Percentiles rank a stretch among this genome's conserved stretches.
phyloP scores from a whole-genome alignment of 2,329 filamentous ascomycete genomes.

The Fusarium dlaminii region DNA sequence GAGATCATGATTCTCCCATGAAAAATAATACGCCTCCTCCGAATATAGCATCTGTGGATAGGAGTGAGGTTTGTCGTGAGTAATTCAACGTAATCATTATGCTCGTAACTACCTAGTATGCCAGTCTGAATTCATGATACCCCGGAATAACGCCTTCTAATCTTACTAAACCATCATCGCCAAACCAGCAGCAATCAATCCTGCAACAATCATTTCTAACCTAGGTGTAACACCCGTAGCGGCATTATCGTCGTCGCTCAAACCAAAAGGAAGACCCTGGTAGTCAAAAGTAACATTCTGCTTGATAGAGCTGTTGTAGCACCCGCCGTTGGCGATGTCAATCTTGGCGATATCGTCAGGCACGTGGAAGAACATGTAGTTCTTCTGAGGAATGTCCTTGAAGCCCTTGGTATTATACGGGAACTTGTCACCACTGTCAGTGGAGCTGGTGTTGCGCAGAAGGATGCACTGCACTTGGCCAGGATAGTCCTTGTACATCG shows the following conservation, averaged over 20 bases:
- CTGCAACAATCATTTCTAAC: constrained; percentile 28
- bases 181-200: constrained; percentile 30
- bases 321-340: constrained; percentile 74
- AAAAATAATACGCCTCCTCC: not conserved
- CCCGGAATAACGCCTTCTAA: not conserved
- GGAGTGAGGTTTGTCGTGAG: not conserved
- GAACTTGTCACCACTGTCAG: constrained; percentile 73
- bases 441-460: constrained; percentile 77
- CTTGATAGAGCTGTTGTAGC: constrained; percentile 69
- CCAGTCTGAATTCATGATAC: not conserved
- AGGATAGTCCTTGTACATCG: constrained; percentile 72
- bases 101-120: constrained; percentile 3
- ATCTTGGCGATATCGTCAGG: constrained; percentile 73
- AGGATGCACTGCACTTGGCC: constrained; percentile 81
- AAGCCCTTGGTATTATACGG: constrained; percentile 81
- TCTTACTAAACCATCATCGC: constrained; percentile 35
- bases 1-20: not conserved
- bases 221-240: constrained; percentile 40
- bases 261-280: constrained; percentile 65
- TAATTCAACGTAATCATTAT: constrained; percentile 2
- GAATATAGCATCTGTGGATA: not conserved
- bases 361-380: constrained; percentile 83
- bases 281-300: constrained; percentile 78
- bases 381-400: constrained; percentile 69
- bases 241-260: constrained; percentile 47